phyloP scores from a whole-genome alignment of 495 filamentous ascomycete genomes.

The Lophiotrema nucula region DNA sequence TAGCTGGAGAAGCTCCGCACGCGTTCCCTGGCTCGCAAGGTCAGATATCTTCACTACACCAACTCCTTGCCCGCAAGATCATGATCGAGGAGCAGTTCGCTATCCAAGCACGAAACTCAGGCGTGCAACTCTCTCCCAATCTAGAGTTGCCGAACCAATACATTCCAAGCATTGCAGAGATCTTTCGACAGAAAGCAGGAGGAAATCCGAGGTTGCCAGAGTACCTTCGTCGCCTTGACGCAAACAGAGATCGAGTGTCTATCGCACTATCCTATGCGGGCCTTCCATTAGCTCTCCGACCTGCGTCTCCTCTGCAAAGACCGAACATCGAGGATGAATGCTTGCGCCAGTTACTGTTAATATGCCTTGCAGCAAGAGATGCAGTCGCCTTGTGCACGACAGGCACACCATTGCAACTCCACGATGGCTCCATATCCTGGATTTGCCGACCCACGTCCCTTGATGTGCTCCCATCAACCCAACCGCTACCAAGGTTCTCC shows the following conservation, averaged over 20 bases:
- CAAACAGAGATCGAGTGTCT: constrained; percentile 36
- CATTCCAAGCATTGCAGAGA: constrained; percentile 34
- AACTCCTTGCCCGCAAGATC: constrained; percentile 4
- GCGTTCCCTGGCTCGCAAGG: neutral
- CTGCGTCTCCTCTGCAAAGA: constrained; percentile 11
- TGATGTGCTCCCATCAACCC: constrained; percentile 18
- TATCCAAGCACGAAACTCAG: constrained; percentile 27
- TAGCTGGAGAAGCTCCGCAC: constrained; percentile 29
- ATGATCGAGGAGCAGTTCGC: constrained; percentile 25
- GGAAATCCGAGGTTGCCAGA: constrained; percentile 36
- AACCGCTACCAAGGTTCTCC: constrained; percentile 4
- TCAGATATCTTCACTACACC: constrained; percentile 8
- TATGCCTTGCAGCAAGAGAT: constrained; percentile 37
- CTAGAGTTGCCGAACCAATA: neutral
- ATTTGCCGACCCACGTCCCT: constrained; percentile 35
- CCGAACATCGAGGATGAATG: constrained; percentile 33
- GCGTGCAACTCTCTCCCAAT: neutral
- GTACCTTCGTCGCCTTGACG: constrained; percentile 31
- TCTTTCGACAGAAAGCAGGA: constrained; percentile 37
- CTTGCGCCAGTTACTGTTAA: constrained; percentile 34
- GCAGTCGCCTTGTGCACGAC: constrained; percentile 36
- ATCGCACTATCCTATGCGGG: constrained; percentile 37
- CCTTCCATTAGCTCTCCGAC: constrained; percentile 32
- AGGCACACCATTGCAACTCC: constrained; percentile 30
- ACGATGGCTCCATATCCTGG: constrained; percentile 32